Evolutionary conservation across 345 rosid genomes (phyloP).

Genomic region (Populus davidiana): DNA sequence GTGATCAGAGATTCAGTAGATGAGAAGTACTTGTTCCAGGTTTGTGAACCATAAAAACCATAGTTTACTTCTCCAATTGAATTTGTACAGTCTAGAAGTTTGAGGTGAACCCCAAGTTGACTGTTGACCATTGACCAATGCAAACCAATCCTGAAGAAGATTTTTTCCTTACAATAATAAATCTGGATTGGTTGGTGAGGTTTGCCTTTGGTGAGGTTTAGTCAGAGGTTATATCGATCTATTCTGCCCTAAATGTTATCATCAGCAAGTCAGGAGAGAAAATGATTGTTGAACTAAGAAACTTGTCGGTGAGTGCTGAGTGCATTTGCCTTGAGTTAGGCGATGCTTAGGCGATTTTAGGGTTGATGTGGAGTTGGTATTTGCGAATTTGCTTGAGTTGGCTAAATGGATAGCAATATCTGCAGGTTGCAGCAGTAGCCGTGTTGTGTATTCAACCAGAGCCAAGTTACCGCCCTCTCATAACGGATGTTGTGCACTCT

Average conservation of each 20-base stretch:
- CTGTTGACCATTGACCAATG: neutral
- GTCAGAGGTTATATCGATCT: neutral
- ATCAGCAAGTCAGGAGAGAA: neutral
- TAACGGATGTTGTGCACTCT: constrained; percentile 84
- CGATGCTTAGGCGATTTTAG: neutral
- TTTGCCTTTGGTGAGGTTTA: neutral
- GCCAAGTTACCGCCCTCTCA: constrained; percentile 85
- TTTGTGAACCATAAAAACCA: constrained; percentile 23
- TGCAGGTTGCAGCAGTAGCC: constrained; percentile 96
- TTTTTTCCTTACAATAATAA: neutral
- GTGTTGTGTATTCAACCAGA: constrained; percentile 91
- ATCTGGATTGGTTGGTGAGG: neutral
- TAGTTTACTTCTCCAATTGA: neutral
- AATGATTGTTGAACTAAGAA: neutral
- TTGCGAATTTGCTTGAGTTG: neutral
- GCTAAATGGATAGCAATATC: neutral
- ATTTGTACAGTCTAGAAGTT: neutral
- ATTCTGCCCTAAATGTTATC: neutral
- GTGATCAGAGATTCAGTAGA: constrained; percentile 72
- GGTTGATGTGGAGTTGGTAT: neutral
- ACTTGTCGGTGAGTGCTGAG: neutral
- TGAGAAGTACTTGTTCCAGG: constrained; percentile 90
- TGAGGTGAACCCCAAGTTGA: neutral
- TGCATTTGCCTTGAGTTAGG: neutral
- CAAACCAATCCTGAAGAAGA: neutral